A percentile compares a stretch with the other conserved stretches of the same genome.
Evolutionary conservation across 2,329 filamentous ascomycete genomes (phyloP).

Genomic region (Rhinocladiella similis): DNA sequence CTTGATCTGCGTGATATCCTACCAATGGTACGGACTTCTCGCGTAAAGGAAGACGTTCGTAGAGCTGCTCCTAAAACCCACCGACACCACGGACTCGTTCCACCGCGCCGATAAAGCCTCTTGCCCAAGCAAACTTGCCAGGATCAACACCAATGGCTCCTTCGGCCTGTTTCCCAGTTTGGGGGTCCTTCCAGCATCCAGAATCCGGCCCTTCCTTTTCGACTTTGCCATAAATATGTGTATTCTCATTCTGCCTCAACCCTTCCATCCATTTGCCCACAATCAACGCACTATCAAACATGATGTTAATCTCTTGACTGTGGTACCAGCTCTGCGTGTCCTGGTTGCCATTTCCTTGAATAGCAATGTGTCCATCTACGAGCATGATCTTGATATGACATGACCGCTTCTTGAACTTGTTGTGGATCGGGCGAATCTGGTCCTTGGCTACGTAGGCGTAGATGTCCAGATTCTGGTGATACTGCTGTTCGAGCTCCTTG

Average conservation of each 20-base stretch:
- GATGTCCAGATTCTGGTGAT: conserved; percentile 57
- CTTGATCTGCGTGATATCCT: no score
- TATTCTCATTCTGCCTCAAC: conserved; percentile 67
- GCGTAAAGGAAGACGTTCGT: no score
- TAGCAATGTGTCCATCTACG: conserved; percentile 66
- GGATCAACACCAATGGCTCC: conserved; percentile 56
- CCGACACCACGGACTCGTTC: conserved; percentile 59
- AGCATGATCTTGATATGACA: conserved; percentile 81
- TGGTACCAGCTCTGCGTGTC: conserved; percentile 81
- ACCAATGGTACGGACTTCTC: no score
- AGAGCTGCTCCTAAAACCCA: conserved; percentile 45
- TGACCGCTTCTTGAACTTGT: conserved; percentile 63
- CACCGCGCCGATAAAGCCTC: conserved; percentile 58
- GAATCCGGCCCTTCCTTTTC: conserved; percentile 46
- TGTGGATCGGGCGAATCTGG: conserved; percentile 66
- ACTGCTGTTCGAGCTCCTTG: conserved; percentile 53
- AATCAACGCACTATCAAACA: conserved; percentile 65
- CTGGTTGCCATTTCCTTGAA: conserved; percentile 74
- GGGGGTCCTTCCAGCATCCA: conserved; percentile 62
- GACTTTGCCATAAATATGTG: conserved; percentile 57
- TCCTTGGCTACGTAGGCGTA: conserved; percentile 75
- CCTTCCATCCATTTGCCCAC: conserved; percentile 65
- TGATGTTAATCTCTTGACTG: conserved; percentile 73
- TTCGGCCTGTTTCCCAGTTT: conserved; percentile 47
- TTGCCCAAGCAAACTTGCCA: conserved; percentile 59